Evolutionary conservation across 202 grass and related monocot genomes (phyloP).

Genomic region (Schoenoplectus tabernaemontani): DNA sequence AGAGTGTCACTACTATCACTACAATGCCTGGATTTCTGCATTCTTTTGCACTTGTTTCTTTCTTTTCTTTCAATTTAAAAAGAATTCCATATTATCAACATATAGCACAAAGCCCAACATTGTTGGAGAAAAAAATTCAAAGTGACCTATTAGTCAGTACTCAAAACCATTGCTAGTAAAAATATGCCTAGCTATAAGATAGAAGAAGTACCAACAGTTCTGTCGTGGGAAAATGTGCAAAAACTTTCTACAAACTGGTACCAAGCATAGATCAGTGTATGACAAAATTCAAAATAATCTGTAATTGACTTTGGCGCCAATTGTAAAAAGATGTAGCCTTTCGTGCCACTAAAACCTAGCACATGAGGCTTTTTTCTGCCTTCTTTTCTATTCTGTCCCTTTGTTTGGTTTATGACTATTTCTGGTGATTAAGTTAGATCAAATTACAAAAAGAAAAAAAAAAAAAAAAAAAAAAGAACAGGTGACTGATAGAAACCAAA

Average conservation of each 20-base stretch:
- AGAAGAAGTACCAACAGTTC: neutral
- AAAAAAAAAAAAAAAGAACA: neutral
- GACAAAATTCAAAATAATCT: neutral
- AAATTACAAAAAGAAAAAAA: neutral
- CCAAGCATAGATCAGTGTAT: neutral
- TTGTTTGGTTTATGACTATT: neutral
- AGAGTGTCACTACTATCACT: slow-evolving; percentile 6
- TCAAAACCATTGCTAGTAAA: neutral
- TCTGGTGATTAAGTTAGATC: neutral
- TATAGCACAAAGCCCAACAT: neutral
- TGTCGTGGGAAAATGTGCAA: neutral
- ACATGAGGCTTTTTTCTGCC: neutral
- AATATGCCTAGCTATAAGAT: neutral
- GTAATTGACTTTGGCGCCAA: neutral
- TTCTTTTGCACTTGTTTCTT: neutral
- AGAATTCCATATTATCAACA: neutral
- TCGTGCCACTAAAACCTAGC: neutral
- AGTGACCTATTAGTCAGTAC: neutral
- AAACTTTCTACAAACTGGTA: neutral
- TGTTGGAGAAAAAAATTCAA: neutral
- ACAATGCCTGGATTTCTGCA: slow-evolving; percentile 18
- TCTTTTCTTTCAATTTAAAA: neutral
- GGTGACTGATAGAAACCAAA: neutral
- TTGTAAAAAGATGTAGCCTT: neutral
- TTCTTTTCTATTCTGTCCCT: neutral